Base-by-base conservation (phyloP, 1,139 yeast genomes). In the Diutina scorzettiae region DNA sequence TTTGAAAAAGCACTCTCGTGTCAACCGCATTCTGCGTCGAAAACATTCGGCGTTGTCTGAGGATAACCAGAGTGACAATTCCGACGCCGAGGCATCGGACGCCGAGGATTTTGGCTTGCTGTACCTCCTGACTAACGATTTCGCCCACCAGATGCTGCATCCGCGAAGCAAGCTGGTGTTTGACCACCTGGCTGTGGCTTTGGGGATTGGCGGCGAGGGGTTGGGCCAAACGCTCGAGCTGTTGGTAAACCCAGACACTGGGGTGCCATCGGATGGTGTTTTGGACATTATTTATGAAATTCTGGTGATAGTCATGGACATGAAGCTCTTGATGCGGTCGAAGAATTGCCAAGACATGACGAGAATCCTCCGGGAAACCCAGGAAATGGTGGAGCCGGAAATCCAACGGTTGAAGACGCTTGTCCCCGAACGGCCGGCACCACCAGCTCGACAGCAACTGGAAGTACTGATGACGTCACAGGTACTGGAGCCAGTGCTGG, bases 271-370 rank as follows among this genome's bases (percentile, higher is more conserved):
- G 11, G 78, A 76, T 46, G 59, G 62, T 37, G 64, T 76, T 6
- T 65, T 81, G 37, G 81, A 78, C 46, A 55, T 76, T 42, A 71
- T 81, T 33, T 73, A 73, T 50, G 84, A 81, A 49, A 62, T 73
- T 2, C 77, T 80, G 1, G 73, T 78, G 0, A 57, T 79, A 41
- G 75, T 74, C 0, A 73, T 77, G 46, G 89, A 81, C 52, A 64
- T 78, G 60, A 76, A 80, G 49, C 57, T 81, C 46, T 67, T 81
- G 69, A 57, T 80, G 40, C 64, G 87, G 45, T 73, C 82, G 2
- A 61, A 71, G 46, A 79, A 79, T 52, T 79, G 74, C n/a, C 58
- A 76, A 41, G 77, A 74, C 44, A 69, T 79, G 71, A 66, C 76
- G 5, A 60, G 61, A 36, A 60, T 65, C 9, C 59, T 76, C 43